Evolutionary conservation across 2,329 filamentous ascomycete species (phyloP), one percentile per base, ranked within the genome.

Genomic region (Colletotrichum scovillei): DNA sequence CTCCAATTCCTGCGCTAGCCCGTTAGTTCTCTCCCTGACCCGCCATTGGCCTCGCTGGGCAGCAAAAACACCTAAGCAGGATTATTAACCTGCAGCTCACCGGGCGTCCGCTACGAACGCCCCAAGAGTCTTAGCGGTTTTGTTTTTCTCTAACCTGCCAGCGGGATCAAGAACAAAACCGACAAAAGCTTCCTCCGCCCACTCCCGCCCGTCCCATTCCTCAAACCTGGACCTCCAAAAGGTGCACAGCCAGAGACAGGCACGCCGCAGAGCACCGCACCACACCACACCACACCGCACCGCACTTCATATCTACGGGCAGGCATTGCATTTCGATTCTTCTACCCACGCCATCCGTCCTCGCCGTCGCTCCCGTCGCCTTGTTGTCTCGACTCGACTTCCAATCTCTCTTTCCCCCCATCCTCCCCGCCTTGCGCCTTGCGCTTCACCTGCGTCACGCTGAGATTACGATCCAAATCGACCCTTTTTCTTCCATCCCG

Each of bases 121-220:
- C 66, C 24, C 46, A 14, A 60, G 42, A 24, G 8, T 28, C 57
- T 65, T 73, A 70, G 70, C 66, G 70, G 22, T 35, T 28, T 52
- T 63, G 9, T 46, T n/a, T 52, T 69, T 59, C 63, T 42, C 69
- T 63, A 62, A 69, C 59, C n/a, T 73, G 55, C 67, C 53, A 56
- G 55, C 70, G 70, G 70, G 59, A 35, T 12, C 32, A 35, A 35
- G 32, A 35, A 49, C 70, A 56, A 73, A 70, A 65, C 67, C 67
- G 57, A 56, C 70, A 73, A 70, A 73, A 73, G 70, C 70, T 73
- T 73, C 67, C 59, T 56, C 60, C 60, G 14, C 67, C 70, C 70
- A 57, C 67, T 32, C 30, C 63, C 19, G 19, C 49, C 63, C 26
- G 19, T 49, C 32, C n/a, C 49, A 56, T 65, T 69, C 59, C 46